Conservation (phyloP, 2,329 filamentous ascomycete species). For the Teratosphaeriaceae sp. region DNA sequence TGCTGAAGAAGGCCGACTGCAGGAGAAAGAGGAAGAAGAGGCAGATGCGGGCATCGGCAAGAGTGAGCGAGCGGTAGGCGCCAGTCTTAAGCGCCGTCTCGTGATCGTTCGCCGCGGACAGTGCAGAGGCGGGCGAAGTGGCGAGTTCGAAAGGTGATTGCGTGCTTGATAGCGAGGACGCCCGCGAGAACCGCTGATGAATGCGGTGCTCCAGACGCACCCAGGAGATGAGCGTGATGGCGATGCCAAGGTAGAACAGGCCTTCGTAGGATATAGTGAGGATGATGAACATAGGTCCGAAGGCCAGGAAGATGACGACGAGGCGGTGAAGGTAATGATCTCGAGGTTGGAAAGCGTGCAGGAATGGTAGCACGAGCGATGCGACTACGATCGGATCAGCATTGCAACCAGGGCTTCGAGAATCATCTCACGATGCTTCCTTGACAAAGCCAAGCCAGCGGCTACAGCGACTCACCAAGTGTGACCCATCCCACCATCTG, state of each 20-base stretch:
- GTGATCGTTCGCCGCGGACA: constrained; percentile 28
- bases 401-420: too few species aligned
- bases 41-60: constrained; percentile 80
- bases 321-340: constrained; percentile 86
- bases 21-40: constrained; percentile 94
- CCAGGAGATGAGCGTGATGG: constrained; percentile 75
- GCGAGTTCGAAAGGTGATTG: constrained; percentile 16
- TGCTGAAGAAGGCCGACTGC: constrained; percentile 94
- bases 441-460: too few species aligned
- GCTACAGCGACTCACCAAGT: constrained; percentile 60
- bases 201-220: constrained; percentile 83
- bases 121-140: constrained; percentile 29
- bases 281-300: constrained; percentile 89
- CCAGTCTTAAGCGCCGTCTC: constrained; percentile 26
- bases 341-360: constrained; percentile 74
- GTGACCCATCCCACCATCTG: constrained; percentile 80
- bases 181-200: constrained; percentile 34
- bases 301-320: constrained; percentile 83
- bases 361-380: constrained; percentile 71
- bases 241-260: constrained; percentile 90
- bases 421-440: too few species aligned
- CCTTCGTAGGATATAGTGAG: constrained; percentile 97
- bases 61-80: constrained; percentile 59
- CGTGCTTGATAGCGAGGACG: constrained; percentile 1
- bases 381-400: constrained; percentile 44